These are phyloP conservation scores for Chytriomyces hyalinus DNA, from an alignment of 192 early-diverging fungal genomes.

Conservation along the genomic window DNA sequence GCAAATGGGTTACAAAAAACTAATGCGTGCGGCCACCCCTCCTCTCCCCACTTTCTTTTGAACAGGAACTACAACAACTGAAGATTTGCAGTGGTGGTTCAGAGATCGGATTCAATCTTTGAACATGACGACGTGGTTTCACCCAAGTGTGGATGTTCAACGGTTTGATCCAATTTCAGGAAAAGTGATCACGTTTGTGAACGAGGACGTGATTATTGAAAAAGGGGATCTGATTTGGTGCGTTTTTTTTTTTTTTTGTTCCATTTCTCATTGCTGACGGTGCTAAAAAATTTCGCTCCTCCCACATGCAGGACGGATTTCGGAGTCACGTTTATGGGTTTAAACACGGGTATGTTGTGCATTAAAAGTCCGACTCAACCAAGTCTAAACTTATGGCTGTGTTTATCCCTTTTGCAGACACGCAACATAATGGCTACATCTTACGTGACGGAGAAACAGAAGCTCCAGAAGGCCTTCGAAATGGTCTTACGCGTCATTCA, in stretches of 20 bases:
- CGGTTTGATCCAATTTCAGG: slow-evolving; percentile 1
- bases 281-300: not conserved
- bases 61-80: slow-evolving; percentile 20
- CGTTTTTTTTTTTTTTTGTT: not conserved
- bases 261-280: not conserved
- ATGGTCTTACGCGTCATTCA: slow-evolving; percentile 18
- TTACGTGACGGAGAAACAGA: slow-evolving; percentile 17
- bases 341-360: slow-evolving; percentile 12
- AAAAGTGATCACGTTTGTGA: not conserved
- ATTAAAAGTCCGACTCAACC: too few species aligned
- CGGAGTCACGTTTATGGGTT: slow-evolving; percentile 26
- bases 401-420: slow-evolving; percentile 3
- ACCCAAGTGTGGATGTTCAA: slow-evolving; percentile 23
- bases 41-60: not conserved
- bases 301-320: slow-evolving; percentile 24
- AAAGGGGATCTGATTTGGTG: slow-evolving; percentile 32
- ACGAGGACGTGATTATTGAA: slow-evolving; percentile 11
- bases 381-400: too few species aligned
- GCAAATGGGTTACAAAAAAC: too few species aligned
- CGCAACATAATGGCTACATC: slow-evolving; percentile 33
- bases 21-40: too few species aligned
- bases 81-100: slow-evolving; percentile 29
- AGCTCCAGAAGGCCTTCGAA: slow-evolving; percentile 10
- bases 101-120: slow-evolving; percentile 30
- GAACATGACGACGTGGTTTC: slow-evolving; percentile 35